Evolutionary conservation across 805 yeast species (phyloP), one percentile per base, ranked within the genome.

Genomic region (Starmerella scarabaei): DNA sequence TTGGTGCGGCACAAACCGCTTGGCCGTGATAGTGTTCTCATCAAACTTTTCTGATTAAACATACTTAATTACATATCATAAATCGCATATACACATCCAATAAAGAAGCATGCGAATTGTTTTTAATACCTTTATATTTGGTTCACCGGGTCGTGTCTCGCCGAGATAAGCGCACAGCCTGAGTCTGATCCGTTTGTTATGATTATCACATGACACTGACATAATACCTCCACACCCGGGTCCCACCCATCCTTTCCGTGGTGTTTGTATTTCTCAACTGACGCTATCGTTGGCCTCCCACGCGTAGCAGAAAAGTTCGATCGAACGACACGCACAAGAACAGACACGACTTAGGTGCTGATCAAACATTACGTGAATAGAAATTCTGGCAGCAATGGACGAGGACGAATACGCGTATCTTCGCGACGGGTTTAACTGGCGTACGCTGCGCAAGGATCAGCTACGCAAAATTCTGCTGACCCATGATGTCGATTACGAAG

Each of bases 381-480:
- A n/a, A n/a, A n/a, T n/a, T n/a, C n/a, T n/a, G n/a, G n/a, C n/a
- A 23, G 11, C 11, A 11, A 23, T 7, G 9, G 26, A 23, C 26
- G 26, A 23, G 9, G 53, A 51, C 33, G 47, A 43, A 30, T 43
- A 41, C 32, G 50, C 38, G 26, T 47, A 49, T 28, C 41, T 52
- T 40, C 33, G 42, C 29, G 53, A 56, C 59, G 82, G 68, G n/a
- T 83, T 81, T 57, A 76, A 84, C 54, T 80, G 88, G 5, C 61
- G 67, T 20, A 62, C 67, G 30, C 62, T 80, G 48, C 79, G 75
- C 37, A 76, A 82, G 18, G 73, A 85, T 3, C 73, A 80, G 43
- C 65, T 88, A 53, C 69, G 91, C 52, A 69, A 74, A 18, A 67
- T 83, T 18, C 64, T 88, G 38, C 59, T 66, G 11, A 76, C 72